Evolutionary conservation across 164 flowering plant species (phyloP), one percentile per base, ranked within the genome.

Genomic region (Stephania cephalantha): DNA sequence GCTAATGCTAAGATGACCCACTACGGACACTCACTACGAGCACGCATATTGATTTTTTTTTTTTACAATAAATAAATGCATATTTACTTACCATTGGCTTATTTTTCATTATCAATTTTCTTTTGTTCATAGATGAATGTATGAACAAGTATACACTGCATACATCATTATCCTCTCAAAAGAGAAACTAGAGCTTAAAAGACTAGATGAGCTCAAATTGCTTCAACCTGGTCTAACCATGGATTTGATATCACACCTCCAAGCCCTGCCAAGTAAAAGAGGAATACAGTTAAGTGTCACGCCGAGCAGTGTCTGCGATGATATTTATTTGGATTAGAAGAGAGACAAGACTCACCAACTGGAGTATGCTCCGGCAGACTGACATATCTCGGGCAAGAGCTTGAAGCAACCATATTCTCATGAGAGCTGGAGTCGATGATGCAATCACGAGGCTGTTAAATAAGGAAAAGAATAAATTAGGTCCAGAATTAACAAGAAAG

Each of bases 371-470:
- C 81, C 42, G 94, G 94, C 77, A 90, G 78, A 80, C 88, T 86
- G 75, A 90, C 82, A 77, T 90, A 90, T 10, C 79, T 71, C 6
- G 91, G 94, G 66, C 91, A 88, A 20, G 88, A 83, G 67, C 78
- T 81, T n/a, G 87, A 83, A 45, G 70, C 72, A 73, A 71, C 20
- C 63, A 73, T 4, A 71, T 50, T 71, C 68, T 70, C 75, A 74
- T 74, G 69, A 68, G 20, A 73, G 69, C 52, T 74, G 31, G 46
- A 72, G 31, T 81, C 44, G 1, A 63, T 79, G 1, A 63, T 79
- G 79, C 97, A 91, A 65, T 91, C 90, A 13, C 90, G 85, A 50
- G 90, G 93, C 97, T 91, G 90, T 63, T 80, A 79, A 71, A 75
- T 72, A 17, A 74, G 6, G 30, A 81, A 73, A 66, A n/a, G 31